These are phyloP conservation scores for Prinsepia uniflora DNA, from an alignment of 306 rosid genomes.

Conservation along the genomic window DNA sequence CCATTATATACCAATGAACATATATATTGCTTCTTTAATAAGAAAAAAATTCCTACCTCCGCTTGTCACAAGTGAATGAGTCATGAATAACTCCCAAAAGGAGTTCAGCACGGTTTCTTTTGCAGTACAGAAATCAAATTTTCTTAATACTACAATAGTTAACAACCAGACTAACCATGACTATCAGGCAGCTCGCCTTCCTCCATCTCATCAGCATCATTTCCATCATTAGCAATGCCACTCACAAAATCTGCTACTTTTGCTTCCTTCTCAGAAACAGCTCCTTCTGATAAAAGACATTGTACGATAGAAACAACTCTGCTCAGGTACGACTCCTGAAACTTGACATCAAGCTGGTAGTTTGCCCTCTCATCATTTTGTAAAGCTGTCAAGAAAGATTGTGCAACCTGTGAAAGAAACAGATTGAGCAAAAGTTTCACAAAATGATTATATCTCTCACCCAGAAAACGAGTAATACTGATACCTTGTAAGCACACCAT, in stretches of 20 bases:
- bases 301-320: conserved; percentile 76
- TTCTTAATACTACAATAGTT: conserved; percentile 18
- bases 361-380: conserved; percentile 98
- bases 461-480: conserved; percentile 12
- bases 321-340: conserved; percentile 83
- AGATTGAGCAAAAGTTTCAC: conserved; percentile 7
- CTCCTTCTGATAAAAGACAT: conserved; percentile 94
- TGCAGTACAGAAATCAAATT: not conserved
- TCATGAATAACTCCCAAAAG: not conserved
- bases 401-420: conserved; percentile 70
- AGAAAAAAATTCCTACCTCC: not conserved
- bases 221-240: conserved; percentile 33
- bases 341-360: conserved; percentile 97
- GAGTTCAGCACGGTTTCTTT: conserved; percentile 1
- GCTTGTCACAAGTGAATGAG: not conserved
- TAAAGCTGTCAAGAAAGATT: conserved; percentile 86
- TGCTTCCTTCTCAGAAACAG: conserved; percentile 62
- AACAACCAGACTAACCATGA: conserved; percentile 65
- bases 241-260: conserved; percentile 33
- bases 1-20: not conserved
- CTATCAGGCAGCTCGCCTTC: conserved; percentile 98
- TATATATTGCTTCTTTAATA: not conserved
- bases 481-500: conserved; percentile 96
- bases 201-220: conserved; percentile 68
- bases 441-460: conserved; percentile 19